These are phyloP conservation scores for Rossbeevera mucosa DNA, from an alignment of 768 basidiomycete genomes.

Conservation along the genomic window DNA sequence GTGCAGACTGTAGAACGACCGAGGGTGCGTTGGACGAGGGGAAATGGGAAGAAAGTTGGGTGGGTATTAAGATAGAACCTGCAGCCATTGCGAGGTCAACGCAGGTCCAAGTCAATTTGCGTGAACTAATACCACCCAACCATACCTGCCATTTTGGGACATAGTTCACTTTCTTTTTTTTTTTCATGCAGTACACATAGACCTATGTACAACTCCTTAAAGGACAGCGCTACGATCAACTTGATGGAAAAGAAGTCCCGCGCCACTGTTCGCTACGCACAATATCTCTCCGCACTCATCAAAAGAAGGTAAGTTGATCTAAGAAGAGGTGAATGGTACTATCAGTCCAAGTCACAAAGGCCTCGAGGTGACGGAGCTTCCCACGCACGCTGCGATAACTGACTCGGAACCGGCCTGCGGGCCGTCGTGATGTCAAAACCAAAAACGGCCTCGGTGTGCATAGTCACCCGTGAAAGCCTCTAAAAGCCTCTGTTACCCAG, in stretches of 20 bases:
- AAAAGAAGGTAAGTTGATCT: neutral
- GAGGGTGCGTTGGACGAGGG: constrained; percentile 47
- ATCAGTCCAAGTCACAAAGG: neutral
- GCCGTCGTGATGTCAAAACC: neutral
- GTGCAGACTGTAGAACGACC: constrained; percentile 54
- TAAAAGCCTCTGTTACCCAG: neutral
- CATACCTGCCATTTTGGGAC: constrained; percentile 25
- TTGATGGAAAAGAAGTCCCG: neutral
- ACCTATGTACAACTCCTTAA: neutral
- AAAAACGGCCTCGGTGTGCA: neutral
- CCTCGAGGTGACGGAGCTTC: neutral
- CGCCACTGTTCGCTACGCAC: neutral
- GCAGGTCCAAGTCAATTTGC: neutral
- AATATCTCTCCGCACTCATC: neutral
- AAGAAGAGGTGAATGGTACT: neutral
- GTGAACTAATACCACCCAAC: constrained; percentile 3
- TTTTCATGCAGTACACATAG: too few species aligned
- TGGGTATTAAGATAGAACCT: constrained; percentile 42
- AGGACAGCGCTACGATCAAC: neutral
- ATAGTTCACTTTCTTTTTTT: too few species aligned
- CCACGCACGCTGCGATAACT: neutral
- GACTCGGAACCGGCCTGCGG: neutral
- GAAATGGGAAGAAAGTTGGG: constrained; percentile 63
- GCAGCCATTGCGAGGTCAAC: constrained; percentile 21
- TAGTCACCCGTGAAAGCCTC: neutral